Conservation (phyloP, 2,329 filamentous ascomycete species). For the Apiospora koreana region DNA sequence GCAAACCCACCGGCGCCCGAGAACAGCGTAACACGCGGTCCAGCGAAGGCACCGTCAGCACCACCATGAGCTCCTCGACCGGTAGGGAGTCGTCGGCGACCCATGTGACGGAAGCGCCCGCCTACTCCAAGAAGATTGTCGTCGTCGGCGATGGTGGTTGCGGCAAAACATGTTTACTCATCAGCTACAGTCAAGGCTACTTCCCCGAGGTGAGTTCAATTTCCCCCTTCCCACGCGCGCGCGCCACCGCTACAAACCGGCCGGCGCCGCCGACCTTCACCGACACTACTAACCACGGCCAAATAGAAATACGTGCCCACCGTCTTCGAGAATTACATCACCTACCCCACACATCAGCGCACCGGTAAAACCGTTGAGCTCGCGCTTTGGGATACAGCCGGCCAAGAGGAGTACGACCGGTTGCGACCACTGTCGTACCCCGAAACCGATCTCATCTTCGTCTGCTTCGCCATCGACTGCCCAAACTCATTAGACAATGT, state of each 20-base stretch:
- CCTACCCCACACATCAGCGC: constrained; percentile 84
- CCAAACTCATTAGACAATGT: constrained; percentile 98
- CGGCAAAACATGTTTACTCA: constrained; percentile 97
- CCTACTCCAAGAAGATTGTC: constrained; percentile 98
- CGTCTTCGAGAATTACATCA: constrained; percentile 99
- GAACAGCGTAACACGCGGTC: constrained; percentile 62
- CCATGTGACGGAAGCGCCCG: constrained; percentile 83
- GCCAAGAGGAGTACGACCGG: constrained; percentile 98
- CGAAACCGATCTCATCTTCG: constrained; percentile 95
- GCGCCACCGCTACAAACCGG: neutral
- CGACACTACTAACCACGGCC: constrained; percentile 1
- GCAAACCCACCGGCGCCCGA: constrained; percentile 40
- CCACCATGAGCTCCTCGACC: constrained; percentile 73
- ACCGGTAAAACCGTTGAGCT: constrained; percentile 95
- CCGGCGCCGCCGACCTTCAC: neutral
- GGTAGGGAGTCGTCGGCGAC: constrained; percentile 79
- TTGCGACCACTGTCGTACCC: constrained; percentile 95
- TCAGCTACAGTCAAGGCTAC: constrained; percentile 98
- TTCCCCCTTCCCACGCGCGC: neutral
- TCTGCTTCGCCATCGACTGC: constrained; percentile 99
- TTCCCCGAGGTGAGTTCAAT: constrained; percentile 82
- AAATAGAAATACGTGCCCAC: constrained; percentile 98
- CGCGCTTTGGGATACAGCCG: constrained; percentile 96
- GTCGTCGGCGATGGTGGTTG: constrained; percentile 98
- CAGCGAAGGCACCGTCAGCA: constrained; percentile 90